A percentile compares a stretch with the other conserved stretches of the same genome.
These are phyloP conservation scores for Leishmania arabica DNA, from an alignment of 208 protist species.

Conservation along the genomic window DNA sequence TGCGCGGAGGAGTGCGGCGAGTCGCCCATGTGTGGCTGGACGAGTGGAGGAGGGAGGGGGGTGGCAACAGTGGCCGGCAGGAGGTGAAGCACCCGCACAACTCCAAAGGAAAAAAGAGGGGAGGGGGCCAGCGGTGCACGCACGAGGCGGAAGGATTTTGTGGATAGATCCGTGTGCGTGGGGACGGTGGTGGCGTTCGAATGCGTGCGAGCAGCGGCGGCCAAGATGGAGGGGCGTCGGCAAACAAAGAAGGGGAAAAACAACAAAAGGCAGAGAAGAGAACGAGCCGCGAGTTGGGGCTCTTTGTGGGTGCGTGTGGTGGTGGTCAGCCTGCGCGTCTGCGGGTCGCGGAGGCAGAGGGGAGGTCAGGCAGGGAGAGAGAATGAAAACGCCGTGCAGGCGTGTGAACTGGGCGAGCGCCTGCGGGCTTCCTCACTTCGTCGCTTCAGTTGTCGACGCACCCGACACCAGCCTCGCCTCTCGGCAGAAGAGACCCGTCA, in stretches of 20 bases:
- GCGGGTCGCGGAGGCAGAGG: background rate
- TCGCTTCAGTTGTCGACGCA: background rate
- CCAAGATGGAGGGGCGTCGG: background rate
- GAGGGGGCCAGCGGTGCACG: background rate
- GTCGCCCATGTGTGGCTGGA: slow-evolving; percentile 3
- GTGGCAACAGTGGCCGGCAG: background rate
- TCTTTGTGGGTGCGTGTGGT: background rate
- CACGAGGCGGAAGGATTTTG: background rate
- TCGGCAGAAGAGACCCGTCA: background rate
- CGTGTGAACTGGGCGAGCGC: no score
- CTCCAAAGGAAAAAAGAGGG: background rate
- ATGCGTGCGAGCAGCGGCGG: background rate
- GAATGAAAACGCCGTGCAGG: background rate
- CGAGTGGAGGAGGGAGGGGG: no score
- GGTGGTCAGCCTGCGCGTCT: background rate
- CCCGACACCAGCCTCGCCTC: background rate
- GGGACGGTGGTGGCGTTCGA: background rate
- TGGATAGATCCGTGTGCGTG: background rate
- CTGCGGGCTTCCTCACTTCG: background rate
- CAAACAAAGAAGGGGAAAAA: background rate
- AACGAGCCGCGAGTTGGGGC: background rate
- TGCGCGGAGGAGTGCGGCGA: background rate
- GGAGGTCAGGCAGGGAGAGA: background rate
- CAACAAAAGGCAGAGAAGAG: background rate
- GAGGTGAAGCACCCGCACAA: background rate